phyloP scores from a whole-genome alignment of 768 basidiomycete genomes.

The Polyporus arcularius region DNA sequence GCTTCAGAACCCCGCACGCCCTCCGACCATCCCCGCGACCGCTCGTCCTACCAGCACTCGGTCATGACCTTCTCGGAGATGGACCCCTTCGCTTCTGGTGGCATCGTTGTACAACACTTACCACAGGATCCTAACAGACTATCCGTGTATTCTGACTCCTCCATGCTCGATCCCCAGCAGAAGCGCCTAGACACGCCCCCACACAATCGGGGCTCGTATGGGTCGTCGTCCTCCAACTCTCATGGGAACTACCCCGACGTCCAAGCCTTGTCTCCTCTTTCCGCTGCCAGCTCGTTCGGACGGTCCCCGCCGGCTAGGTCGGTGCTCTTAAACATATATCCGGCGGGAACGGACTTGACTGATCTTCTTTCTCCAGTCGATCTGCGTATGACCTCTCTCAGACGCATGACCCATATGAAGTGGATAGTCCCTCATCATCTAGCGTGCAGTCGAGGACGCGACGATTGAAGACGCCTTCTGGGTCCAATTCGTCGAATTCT shows the following conservation, averaged over 20 bases:
- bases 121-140: constrained; percentile 46
- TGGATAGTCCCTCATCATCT: neutral
- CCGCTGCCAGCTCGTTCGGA: constrained; percentile 5
- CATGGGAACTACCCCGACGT: constrained; percentile 31
- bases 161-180: constrained; percentile 44
- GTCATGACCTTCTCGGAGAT: constrained; percentile 62
- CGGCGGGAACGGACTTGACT: neutral
- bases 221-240: constrained; percentile 60
- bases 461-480: constrained; percentile 15
- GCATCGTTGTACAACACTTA: constrained; percentile 42
- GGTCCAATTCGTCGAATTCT: constrained; percentile 23
- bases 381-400: constrained; percentile 12
- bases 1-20: constrained; percentile 45
- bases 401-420: constrained; percentile 4
- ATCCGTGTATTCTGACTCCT: constrained; percentile 56
- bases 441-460: constrained; percentile 9
- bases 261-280: constrained; percentile 13
- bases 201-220: constrained; percentile 52
- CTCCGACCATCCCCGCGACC: constrained; percentile 38
- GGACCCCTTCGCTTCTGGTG: constrained; percentile 63
- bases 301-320: constrained; percentile 18
- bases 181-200: constrained; percentile 40
- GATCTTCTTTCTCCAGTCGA: neutral
- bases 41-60: constrained; percentile 46
- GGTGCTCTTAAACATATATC: neutral